These are phyloP conservation scores for Plasmodium blacklocki DNA, from an alignment of 169 alveolate genomes.

Conservation along the genomic window DNA sequence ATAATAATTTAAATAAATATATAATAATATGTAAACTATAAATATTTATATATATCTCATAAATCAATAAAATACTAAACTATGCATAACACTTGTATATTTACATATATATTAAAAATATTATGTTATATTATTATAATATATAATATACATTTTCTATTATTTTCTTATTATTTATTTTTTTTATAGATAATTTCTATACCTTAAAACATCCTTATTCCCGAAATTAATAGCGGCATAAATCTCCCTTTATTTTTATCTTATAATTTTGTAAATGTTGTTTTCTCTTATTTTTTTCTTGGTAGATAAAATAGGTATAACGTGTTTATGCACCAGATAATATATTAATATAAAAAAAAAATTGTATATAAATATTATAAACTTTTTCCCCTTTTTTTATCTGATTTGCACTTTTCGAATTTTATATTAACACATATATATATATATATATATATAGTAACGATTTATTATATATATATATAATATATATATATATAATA, in stretches of 20 bases:
- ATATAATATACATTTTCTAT: neutral
- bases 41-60: neutral
- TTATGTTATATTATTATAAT: no score
- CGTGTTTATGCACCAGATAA: slow-evolving; percentile 53
- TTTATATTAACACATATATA: slow-evolving; percentile 8
- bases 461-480: neutral
- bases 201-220: slow-evolving; percentile 27
- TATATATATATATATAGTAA: neutral
- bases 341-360: slow-evolving; percentile 1
- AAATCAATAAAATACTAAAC: no score
- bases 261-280: slow-evolving; percentile 16
- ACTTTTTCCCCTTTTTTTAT: slow-evolving; percentile 20
- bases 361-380: slow-evolving; percentile 5
- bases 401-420: slow-evolving; percentile 29
- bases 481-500: neutral
- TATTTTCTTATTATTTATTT: neutral
- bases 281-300: slow-evolving; percentile 1
- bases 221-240: slow-evolving; percentile 5
- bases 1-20: neutral
- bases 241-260: neutral
- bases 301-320: neutral
- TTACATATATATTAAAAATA: no score
- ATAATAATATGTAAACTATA: neutral
- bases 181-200: slow-evolving; percentile 13
- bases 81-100: no score